Base-by-base conservation (phyloP, 352 stramenopile species). In the Pythium rishiriense region DNA sequence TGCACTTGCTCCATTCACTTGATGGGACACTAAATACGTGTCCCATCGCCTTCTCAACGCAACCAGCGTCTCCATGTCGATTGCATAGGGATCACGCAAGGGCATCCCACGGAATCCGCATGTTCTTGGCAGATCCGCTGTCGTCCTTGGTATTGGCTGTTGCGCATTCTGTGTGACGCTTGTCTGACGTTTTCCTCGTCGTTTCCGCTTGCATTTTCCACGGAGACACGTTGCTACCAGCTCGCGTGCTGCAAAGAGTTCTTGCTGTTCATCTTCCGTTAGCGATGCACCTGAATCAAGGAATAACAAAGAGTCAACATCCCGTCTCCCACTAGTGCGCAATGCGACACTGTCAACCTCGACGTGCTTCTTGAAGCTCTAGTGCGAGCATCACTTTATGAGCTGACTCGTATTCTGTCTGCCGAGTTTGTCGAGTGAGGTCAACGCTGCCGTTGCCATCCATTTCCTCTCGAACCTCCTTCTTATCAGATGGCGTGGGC, bases 51-150 rank as follows among this genome's bases (percentile, higher is more conserved):
- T 47, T 21, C 73, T 42, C 3, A 78, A n/a, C 1, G 33, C 12
- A 2, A 78, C 64, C 22, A 81, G 64, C 14, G 60, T 70, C 42
- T 74, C 54, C 70, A 81, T 78, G 31, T 73, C 64, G n/a, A 70
- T 35, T 11, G 63, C 58, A 21, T 74, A 74, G 1, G 73, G 70
- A 28, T 78, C 73, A 3, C 53, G 45, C 5, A 80, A 48, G 15
- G 22, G 43, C 12, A 50, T 17, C 21, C 22, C 9, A 35, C 24
- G 47, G 15, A 11, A 25, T 41, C 12, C 4, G 9, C 24, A n/a
- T 12, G n/a, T 31, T 0, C 22, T 8, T 28, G 24, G 24, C 12
- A 25, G 26, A 24, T 1, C 31, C 26, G 47, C 14, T 29, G 28
- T 29, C 24, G 37, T 24, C 1, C 4, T 8, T 42, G 3, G 11